Evolutionary conservation across 2,329 filamentous ascomycete species (phyloP), one percentile per base, ranked within the genome.

Genomic region (Aspergillus luchuensis): DNA sequence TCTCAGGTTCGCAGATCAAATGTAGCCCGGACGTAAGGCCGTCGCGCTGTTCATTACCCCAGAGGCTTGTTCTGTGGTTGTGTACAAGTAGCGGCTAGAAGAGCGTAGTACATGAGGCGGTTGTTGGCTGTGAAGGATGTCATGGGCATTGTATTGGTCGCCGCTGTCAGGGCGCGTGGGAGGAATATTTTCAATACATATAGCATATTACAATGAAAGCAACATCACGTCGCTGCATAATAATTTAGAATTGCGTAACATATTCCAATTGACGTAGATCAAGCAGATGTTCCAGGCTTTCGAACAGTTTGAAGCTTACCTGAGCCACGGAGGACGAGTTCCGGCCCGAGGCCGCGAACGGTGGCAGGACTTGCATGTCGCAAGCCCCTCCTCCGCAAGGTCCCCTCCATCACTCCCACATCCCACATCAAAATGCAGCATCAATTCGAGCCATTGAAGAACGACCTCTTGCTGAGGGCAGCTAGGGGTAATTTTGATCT

Each of bases 391-490:
- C 64, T 48, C 55, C 56, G 54, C 62, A 66, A 66, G 49, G 57
- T 49, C 21, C 50, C 39, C 57, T 57, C 56, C 66, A 36, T 54
- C 56, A 21, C 55, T 50, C 28, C 8, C 47, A 33, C 47, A 50
- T 33, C 47, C 47, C 23, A 50, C 47, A 13, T 50, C 69, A 83
- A 70, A 66, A 92, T 92, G 89, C 80, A 82, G 63, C 82, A 87
- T 69, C 79, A 87, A 70, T 97, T 97, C 71, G 87, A 89, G 71
- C 91, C 92, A 59, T 80, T 98, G 76, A 88, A 96, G 80, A 99
- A 99, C 78, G 94, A 99, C 74, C 82, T 98, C 69, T 84, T 99
- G 73, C 82, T 99, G 61, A 88, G 95, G 74, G 91, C 94, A 69
- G 95, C 95, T 67, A 87, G 90, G 85, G 95, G 93, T 96, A 80